Evolutionary conservation across 345 rosid genomes (phyloP), one percentile per base, ranked within the genome.

Genomic region (Ricinus communis): DNA sequence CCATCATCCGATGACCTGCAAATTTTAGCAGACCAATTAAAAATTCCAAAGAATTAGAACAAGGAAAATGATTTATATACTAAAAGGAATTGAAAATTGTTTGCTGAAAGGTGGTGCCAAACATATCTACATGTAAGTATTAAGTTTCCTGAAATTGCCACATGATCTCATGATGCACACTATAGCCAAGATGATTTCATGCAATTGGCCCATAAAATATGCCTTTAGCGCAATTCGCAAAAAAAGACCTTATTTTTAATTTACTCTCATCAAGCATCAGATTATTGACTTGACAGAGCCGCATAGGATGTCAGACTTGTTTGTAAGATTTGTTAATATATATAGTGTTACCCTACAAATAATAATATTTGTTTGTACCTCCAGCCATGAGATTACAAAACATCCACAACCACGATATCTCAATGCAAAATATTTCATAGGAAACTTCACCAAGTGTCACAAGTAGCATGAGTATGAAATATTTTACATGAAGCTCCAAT

Each of bases 1-100:
- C 99, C 99, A 89, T 93, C 99, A 82, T 96, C 99, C 6, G 99
- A 93, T 62, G 99, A 96, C 82, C 99, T 93, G 79, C 75, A 3
- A 66, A 65, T 36, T 45, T 52, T 22, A 28, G 52, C 54, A 70
- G 41, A 75, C 54, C 61, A 41, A 78, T 46, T 65, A 71, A 19
- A 28, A 71, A 38, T 45, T 61, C 49, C 24, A 36, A 36, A 36
- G n/a, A 60, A n/a, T 30, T 58, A 22, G 4, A 5, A 41, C 13
- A 45, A 59, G 43, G 33, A 62, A 72, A 60, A 60, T 36, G 25
- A 46, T 33, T n/a, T 19, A 60, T 9, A 19, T 33, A 36, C 15
- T 8, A 60, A 60, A 16, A 16, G n/a, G 14, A 15, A 24, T 15
- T 46, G 31, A 10, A 64, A 15, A 64, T 38, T 4, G 15, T 27